Percentiles rank a stretch among this genome's conserved stretches.
Evolutionary conservation across 1,139 yeast genomes (phyloP).

Genomic region (Nakaseomyces glabratus): DNA sequence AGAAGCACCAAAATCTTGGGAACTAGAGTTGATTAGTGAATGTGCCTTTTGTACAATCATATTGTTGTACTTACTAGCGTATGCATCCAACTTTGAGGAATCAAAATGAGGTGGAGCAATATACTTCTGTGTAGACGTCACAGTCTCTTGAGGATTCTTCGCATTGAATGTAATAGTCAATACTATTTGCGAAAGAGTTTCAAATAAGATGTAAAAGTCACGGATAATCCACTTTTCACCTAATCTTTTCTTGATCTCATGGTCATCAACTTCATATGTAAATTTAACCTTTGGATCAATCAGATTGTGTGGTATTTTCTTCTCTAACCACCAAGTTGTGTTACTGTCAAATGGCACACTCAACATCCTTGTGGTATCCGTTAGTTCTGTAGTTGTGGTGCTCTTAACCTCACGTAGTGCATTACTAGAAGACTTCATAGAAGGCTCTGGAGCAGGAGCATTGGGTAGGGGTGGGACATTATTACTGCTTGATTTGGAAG

Average conservation of each 20-base stretch:
- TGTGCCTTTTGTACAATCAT: conserved; percentile 38
- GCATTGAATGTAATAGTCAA: conserved; percentile 43
- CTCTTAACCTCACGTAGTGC: conserved; percentile 12
- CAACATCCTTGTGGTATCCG: conserved; percentile 1
- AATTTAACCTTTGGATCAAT: conserved; percentile 34
- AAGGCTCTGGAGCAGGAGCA: conserved; percentile 12
- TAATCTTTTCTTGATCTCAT: conserved; percentile 48
- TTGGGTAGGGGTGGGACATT: conserved; percentile 6
- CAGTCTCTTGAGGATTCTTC: conserved; percentile 47
- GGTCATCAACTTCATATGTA: conserved; percentile 58
- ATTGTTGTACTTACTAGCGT: conserved; percentile 41
- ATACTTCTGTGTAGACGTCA: conserved; percentile 31
- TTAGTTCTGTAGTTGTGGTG: conserved; percentile 1
- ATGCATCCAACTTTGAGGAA: conserved; percentile 37
- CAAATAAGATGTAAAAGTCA: conserved; percentile 66
- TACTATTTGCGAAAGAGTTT: conserved; percentile 64
- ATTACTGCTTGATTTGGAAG: not conserved
- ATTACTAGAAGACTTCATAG: conserved; percentile 11
- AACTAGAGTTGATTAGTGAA: conserved; percentile 35
- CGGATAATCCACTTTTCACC: conserved; percentile 43
- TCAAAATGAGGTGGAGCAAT: conserved; percentile 12
- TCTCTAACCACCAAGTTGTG: conserved; percentile 32
- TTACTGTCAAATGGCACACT: conserved; percentile 30
- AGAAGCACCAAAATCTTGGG: conserved; percentile 7
- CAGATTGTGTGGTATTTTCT: conserved; percentile 49